phyloP scores from a whole-genome alignment of 2,329 filamentous ascomycete species.

The Claviceps monticola region DNA sequence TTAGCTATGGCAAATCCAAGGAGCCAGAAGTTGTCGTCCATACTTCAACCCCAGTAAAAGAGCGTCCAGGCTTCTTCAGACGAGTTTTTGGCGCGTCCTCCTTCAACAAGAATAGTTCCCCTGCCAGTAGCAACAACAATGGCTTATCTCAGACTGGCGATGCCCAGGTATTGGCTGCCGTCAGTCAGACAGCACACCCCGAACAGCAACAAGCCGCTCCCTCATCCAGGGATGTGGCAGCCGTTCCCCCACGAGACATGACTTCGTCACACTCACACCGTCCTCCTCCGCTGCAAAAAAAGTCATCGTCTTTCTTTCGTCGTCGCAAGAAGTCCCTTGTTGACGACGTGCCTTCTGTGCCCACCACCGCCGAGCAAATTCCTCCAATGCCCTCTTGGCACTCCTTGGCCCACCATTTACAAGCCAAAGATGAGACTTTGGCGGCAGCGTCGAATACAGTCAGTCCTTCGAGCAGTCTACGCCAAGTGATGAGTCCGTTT shows the following conservation, averaged over 20 bases:
- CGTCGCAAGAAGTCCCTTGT: constrained; percentile 80
- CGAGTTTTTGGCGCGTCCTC: constrained; percentile 73
- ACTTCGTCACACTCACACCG: constrained; percentile 30
- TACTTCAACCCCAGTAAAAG: constrained; percentile 38
- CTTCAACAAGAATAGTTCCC: constrained; percentile 26
- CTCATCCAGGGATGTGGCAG: constrained; percentile 30
- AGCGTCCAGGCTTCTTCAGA: constrained; percentile 80
- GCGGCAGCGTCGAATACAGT: constrained; percentile 18
- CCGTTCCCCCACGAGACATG: constrained; percentile 36
- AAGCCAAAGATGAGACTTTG: constrained; percentile 16
- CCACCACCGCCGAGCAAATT: constrained; percentile 29
- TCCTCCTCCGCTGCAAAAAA: constrained; percentile 59
- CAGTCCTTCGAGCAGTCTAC: constrained; percentile 66
- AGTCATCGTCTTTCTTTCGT: constrained; percentile 87
- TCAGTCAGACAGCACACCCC: constrained; percentile 23
- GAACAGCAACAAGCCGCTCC: constrained; percentile 21
- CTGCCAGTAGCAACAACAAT: background rate
- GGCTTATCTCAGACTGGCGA: background rate
- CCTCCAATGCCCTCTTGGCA: constrained; percentile 25
- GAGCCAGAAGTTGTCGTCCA: constrained; percentile 33
- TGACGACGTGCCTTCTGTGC: constrained; percentile 52
- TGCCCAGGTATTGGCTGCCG: constrained; percentile 13
- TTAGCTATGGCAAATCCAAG: constrained; percentile 46
- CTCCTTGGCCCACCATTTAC: constrained; percentile 16
- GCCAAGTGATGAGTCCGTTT: constrained; percentile 79